These are phyloP conservation scores for Coemansia sp. DNA, from an alignment of 192 early-diverging fungal genomes.

Conservation along the genomic window DNA sequence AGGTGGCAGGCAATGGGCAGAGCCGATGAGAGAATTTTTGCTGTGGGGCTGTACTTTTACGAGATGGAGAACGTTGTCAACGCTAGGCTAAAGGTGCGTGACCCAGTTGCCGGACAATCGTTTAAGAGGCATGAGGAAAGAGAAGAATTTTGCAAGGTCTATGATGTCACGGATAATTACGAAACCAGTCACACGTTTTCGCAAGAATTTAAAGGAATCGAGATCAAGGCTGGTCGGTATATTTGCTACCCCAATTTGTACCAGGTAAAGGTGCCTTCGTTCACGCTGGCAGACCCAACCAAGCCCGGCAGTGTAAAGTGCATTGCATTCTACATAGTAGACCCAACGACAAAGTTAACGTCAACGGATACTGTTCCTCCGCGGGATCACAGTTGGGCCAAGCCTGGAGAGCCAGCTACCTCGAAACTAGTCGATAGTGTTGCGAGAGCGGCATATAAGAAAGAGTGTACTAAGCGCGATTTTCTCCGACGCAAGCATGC, in stretches of 20 bases:
- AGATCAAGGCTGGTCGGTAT: neutral
- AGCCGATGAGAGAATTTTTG: conserved; percentile 66
- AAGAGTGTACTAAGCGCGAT: neutral
- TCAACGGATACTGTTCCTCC: neutral
- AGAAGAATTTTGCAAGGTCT: neutral
- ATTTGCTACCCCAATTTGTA: neutral
- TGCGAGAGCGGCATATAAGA: neutral
- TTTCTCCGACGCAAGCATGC: neutral
- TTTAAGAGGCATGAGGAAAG: neutral
- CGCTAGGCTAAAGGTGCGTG: neutral
- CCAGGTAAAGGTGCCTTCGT: neutral
- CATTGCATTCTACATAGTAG: neutral
- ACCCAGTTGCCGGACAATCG: neutral
- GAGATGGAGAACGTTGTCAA: conserved; percentile 61
- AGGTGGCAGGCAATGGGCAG: conserved; percentile 73
- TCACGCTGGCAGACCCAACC: neutral
- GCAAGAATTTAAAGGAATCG: neutral
- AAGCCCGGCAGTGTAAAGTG: neutral
- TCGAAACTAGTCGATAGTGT: neutral
- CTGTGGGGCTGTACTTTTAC: conserved; percentile 73
- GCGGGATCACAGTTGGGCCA: neutral
- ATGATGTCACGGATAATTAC: neutral
- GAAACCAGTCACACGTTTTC: neutral
- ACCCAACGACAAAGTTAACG: neutral
- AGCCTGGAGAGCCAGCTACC: neutral